Conservation (phyloP, 768 basidiomycete genomes). For the Neoboletus magnificus region DNA sequence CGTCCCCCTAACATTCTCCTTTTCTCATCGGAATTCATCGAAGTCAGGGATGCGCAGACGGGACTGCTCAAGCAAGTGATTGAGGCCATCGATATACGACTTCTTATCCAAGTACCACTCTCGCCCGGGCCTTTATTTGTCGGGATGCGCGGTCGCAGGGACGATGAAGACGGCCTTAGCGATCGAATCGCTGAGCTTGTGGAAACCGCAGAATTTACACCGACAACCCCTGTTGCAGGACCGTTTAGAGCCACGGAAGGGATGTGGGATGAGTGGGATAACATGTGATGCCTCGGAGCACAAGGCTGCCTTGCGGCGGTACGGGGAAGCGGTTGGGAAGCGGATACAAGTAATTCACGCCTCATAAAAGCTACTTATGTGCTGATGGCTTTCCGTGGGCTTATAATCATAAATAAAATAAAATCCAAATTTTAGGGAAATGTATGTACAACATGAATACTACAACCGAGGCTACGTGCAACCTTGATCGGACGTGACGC, state of each 20-base stretch:
- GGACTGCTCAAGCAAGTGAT: constrained; percentile 81
- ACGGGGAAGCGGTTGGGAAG: neutral
- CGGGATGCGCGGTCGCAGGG: constrained; percentile 58
- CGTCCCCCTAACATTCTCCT: constrained; percentile 66
- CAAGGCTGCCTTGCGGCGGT: neutral
- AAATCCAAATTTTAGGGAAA: neutral
- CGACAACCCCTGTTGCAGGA: constrained; percentile 29
- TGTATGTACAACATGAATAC: constrained; percentile 14
- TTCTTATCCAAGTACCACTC: constrained; percentile 45
- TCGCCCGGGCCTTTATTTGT: constrained; percentile 49
- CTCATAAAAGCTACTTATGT: constrained; percentile 3
- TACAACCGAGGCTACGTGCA: constrained; percentile 1
- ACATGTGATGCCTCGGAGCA: constrained; percentile 42
- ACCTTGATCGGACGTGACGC: neutral
- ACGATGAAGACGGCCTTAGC: constrained; percentile 54
- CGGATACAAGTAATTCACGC: constrained; percentile 15
- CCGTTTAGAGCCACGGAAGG: constrained; percentile 16
- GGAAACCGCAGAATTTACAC: constrained; percentile 60
- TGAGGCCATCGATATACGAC: constrained; percentile 65
- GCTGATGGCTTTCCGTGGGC: neutral
- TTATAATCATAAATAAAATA: neutral
- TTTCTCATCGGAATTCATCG: constrained; percentile 72
- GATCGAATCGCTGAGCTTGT: constrained; percentile 67
- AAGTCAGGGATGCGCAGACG: constrained; percentile 62
- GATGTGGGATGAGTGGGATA: constrained; percentile 76